Evolutionary conservation across 2,329 filamentous ascomycete genomes (phyloP).

Genomic region (Whalleya microplaca): DNA sequence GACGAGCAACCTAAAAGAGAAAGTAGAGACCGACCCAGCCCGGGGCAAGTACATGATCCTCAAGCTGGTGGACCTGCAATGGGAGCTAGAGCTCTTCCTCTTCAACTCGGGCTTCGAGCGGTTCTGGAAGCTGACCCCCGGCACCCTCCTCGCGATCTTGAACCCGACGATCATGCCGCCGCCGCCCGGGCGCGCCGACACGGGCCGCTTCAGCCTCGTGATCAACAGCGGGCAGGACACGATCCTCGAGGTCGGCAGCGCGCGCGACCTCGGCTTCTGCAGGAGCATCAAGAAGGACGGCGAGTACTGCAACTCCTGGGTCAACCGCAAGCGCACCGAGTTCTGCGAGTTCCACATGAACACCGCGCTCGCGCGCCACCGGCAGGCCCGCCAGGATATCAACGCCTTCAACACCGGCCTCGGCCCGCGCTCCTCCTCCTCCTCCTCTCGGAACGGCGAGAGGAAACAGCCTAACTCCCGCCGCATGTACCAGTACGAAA

Average conservation of each 20-base stretch:
- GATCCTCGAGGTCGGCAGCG: slow-evolving; percentile 83
- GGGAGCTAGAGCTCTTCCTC: slow-evolving; percentile 88
- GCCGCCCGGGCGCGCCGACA: slow-evolving; percentile 72
- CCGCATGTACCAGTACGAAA: slow-evolving; percentile 26
- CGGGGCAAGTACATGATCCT: slow-evolving; percentile 91
- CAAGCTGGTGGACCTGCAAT: slow-evolving; percentile 84
- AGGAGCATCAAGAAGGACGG: slow-evolving; percentile 85
- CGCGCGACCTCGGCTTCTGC: slow-evolving; percentile 87
- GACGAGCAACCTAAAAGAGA: slow-evolving; percentile 47
- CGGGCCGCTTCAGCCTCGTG: slow-evolving; percentile 82
- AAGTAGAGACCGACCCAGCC: slow-evolving; percentile 58
- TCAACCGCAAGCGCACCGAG: slow-evolving; percentile 85
- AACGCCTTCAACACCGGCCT: slow-evolving; percentile 49
- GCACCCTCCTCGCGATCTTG: slow-evolving; percentile 89
- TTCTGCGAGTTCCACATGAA: slow-evolving; percentile 94
- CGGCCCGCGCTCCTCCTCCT: slow-evolving; percentile 38
- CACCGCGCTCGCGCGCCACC: slow-evolving; percentile 71
- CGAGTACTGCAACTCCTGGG: slow-evolving; percentile 77
- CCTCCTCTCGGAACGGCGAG: neutral
- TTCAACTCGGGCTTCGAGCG: slow-evolving; percentile 89
- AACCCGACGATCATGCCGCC: slow-evolving; percentile 93
- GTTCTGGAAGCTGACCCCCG: slow-evolving; percentile 91
- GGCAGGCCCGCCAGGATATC: slow-evolving; percentile 39
- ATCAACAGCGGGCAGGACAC: slow-evolving; percentile 86
- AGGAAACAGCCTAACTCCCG: slow-evolving; percentile 38